Percentiles rank a stretch among this genome's conserved stretches.
These are phyloP conservation scores for Colletotrichum sojae DNA, from an alignment of 2,329 filamentous ascomycete species.

Conservation along the genomic window DNA sequence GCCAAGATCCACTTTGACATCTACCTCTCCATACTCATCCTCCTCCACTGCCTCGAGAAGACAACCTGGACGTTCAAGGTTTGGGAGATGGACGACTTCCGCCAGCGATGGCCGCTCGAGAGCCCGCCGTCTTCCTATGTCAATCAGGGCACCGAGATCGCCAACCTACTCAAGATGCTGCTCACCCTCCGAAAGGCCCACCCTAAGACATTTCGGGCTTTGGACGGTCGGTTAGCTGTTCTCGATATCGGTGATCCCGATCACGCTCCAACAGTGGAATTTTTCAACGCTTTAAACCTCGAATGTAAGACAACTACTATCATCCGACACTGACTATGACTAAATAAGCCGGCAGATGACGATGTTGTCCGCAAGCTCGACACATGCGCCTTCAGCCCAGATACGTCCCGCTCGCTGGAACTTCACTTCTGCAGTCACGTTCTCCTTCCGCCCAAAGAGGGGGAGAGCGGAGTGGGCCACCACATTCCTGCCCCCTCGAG, in stretches of 20 bases:
- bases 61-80: conserved; percentile 78
- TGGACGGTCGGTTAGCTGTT: conserved; percentile 63
- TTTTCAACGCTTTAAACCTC: conserved; percentile 70
- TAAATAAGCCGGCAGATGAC: conserved; percentile 33
- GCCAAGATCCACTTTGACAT: conserved; percentile 72
- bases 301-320: conserved; percentile 64
- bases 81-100: conserved; percentile 74
- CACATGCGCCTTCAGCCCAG: conserved; percentile 40
- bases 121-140: conserved; percentile 69
- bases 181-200: conserved; percentile 72
- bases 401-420: conserved; percentile 64
- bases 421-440: conserved; percentile 65
- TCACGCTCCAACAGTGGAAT: conserved; percentile 55
- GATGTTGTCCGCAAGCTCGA: conserved; percentile 49
- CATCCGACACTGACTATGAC: not conserved
- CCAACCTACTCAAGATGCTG: conserved; percentile 72
- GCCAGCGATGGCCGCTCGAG: conserved; percentile 73
- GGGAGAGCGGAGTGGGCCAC: conserved; percentile 23
- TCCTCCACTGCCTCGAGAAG: conserved; percentile 77
- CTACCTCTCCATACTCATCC: conserved; percentile 73
- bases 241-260: conserved; percentile 62
- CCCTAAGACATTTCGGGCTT: conserved; percentile 64
- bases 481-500: conserved; percentile 33
- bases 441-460: conserved; percentile 53
- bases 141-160: conserved; percentile 71